These are phyloP conservation scores for Daldinia caldariorum DNA, from an alignment of 495 filamentous ascomycete genomes.

Conservation along the genomic window DNA sequence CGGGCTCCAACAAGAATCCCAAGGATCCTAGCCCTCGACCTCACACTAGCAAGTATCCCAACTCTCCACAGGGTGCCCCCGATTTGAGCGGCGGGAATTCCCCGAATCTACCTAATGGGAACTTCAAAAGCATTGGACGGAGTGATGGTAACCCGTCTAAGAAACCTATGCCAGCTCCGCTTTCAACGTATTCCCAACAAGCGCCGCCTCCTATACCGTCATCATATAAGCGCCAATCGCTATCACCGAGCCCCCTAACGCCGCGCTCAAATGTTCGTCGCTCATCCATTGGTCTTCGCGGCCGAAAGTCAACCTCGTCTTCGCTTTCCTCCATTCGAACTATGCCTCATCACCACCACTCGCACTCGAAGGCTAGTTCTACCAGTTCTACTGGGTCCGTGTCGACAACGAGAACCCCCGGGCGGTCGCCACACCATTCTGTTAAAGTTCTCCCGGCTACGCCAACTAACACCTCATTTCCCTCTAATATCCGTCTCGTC, in stretches of 20 bases:
- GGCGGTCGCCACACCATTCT: constrained; percentile 83
- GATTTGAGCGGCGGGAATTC: constrained; percentile 34
- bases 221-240: constrained; percentile 78
- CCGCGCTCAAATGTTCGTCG: constrained; percentile 85
- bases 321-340: constrained; percentile 93
- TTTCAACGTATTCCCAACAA: constrained; percentile 55
- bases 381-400: constrained; percentile 84
- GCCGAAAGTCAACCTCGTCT: constrained; percentile 94
- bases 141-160: constrained; percentile 23
- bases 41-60: constrained; percentile 63
- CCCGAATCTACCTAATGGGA: constrained; percentile 41
- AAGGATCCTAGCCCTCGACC: constrained; percentile 62
- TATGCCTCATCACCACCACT: constrained; percentile 91
- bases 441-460: constrained; percentile 95
- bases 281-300: constrained; percentile 75
- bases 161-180: constrained; percentile 42
- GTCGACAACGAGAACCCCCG: constrained; percentile 71
- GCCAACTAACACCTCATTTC: constrained; percentile 80
- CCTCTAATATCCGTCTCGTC: constrained; percentile 86
- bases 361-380: constrained; percentile 93
- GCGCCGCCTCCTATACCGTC: constrained; percentile 58
- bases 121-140: constrained; percentile 8
- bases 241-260: constrained; percentile 89
- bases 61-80: constrained; percentile 26
- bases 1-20: constrained; percentile 47